A percentile compares a stretch with the other conserved stretches of the same genome.
Conservation (phyloP, 345 rosid species). For the Trapa incisa region DNA sequence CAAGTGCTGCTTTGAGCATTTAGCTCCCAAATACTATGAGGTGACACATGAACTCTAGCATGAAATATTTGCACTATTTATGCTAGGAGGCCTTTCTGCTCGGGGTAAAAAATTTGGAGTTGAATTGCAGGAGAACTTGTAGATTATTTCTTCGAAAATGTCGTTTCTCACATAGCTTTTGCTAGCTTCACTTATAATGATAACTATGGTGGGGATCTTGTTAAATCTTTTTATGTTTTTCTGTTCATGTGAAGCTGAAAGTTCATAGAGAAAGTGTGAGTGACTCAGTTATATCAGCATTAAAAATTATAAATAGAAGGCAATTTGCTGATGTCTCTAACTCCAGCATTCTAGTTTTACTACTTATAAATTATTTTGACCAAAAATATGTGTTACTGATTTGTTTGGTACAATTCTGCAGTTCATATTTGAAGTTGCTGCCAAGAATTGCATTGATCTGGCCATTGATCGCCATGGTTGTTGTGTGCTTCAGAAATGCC, state of each 20-base stretch:
- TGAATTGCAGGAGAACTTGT: neutral
- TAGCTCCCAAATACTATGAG: conserved; percentile 40
- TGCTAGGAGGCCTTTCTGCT: neutral
- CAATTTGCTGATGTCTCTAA: neutral
- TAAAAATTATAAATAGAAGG: neutral
- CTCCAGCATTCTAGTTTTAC: neutral
- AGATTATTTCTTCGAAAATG: neutral
- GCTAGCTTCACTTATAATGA: neutral
- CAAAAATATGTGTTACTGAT: neutral
- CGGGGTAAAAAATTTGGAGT: neutral
- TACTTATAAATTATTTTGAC: neutral
- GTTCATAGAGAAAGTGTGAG: neutral
- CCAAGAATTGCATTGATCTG: conserved; percentile 52
- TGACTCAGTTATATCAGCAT: neutral
- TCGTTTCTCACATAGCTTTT: neutral
- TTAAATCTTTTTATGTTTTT: too few species aligned
- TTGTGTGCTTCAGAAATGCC: conserved; percentile 75
- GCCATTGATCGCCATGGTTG: conserved; percentile 76
- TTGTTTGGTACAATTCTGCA: conserved; percentile 17
- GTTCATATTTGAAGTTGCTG: conserved; percentile 63
- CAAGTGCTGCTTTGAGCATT: conserved; percentile 52
- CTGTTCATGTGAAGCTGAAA: neutral
- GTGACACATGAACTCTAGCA: conserved; percentile 12
- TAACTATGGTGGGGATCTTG: neutral
- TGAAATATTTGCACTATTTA: neutral